Conservation (phyloP, 2,329 filamentous ascomycete species). For the Thermothelomyces thermophilus region DNA sequence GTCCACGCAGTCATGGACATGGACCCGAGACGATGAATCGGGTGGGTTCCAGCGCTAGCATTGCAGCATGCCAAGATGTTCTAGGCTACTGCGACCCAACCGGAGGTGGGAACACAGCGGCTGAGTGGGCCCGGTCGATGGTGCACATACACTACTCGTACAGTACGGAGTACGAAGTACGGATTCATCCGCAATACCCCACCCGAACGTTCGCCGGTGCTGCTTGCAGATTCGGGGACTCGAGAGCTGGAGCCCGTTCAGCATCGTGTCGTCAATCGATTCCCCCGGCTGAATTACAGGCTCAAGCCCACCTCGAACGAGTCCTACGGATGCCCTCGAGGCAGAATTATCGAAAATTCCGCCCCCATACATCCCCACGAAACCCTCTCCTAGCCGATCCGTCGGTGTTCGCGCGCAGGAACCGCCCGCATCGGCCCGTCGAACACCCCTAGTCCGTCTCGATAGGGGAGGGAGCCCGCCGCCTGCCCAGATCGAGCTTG, state of each 20-base stretch:
- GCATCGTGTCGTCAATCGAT: too few relatives aligned
- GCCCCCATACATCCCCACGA: slow-evolving; percentile 1
- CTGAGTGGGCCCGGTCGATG: background rate
- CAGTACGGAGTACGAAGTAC: too few relatives aligned
- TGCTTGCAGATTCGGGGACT: background rate
- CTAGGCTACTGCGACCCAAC: background rate
- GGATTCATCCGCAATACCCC: too few relatives aligned
- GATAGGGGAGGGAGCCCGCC: slow-evolving; percentile 21
- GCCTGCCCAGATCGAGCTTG: slow-evolving; percentile 17
- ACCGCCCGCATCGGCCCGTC: slow-evolving; percentile 1
- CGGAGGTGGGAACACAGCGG: background rate
- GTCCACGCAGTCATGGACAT: too few relatives aligned
- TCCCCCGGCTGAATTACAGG: too few relatives aligned
- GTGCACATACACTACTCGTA: too few relatives aligned
- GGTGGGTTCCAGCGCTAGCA: too few relatives aligned
- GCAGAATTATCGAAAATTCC: slow-evolving; percentile 20
- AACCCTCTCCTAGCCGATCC: slow-evolving; percentile 21
- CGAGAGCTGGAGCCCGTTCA: background rate
- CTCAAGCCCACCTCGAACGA: too few relatives aligned
- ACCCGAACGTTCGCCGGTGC: too few relatives aligned
- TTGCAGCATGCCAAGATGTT: slow-evolving; percentile 1
- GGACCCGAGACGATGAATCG: too few relatives aligned
- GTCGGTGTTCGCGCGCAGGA: slow-evolving; percentile 12
- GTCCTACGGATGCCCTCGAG: slow-evolving; percentile 10
- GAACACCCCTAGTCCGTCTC: slow-evolving; percentile 1